Evolutionary conservation across 2,329 filamentous ascomycete species (phyloP).

Genomic region (Aspergillus sp.): DNA sequence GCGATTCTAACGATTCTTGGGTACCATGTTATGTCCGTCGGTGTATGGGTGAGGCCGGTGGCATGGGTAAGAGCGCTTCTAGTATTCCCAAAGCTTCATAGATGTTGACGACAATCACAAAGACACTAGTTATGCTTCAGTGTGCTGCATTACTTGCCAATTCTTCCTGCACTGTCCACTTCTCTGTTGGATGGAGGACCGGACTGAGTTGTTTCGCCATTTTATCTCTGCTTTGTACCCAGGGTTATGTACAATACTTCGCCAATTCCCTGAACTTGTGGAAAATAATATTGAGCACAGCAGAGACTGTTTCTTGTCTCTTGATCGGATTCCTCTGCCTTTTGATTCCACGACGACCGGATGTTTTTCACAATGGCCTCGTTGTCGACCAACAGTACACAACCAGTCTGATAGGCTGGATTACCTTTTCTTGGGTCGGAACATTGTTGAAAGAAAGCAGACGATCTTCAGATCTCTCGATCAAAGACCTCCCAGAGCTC

Average conservation of each 20-base stretch:
- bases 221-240: too few species aligned
- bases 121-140: too few species aligned
- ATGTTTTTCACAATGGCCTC: background rate
- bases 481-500: background rate
- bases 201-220: too few species aligned
- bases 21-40: background rate
- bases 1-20: background rate
- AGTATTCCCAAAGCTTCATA: background rate
- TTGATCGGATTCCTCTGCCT: background rate
- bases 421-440: background rate
- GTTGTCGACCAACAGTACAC: background rate
- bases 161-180: background rate
- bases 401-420: background rate
- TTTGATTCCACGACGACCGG: background rate
- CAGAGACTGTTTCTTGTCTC: background rate
- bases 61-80: background rate
- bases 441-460: background rate
- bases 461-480: background rate
- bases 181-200: background rate
- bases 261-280: background rate
- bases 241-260: background rate
- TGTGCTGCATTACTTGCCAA: too few species aligned
- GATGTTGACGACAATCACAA: too few species aligned
- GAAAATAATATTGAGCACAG: background rate
- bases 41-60: background rate